phyloP scores from a whole-genome alignment of 129 eudicot genomes.

The Lactuca saligna region DNA sequence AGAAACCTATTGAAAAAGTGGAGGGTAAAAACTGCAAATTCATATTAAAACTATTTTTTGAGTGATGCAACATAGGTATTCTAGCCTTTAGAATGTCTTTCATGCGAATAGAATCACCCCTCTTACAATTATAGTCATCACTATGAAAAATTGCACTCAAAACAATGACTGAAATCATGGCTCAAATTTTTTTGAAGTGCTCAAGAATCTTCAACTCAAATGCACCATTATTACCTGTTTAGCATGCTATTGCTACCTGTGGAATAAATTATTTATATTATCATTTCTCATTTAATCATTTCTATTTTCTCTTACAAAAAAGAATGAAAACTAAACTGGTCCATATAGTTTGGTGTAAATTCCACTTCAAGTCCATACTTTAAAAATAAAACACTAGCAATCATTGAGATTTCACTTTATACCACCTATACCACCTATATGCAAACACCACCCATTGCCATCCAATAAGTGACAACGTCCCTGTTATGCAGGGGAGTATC shows the following conservation, averaged over 20 bases:
- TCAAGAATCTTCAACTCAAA: constrained; percentile 36
- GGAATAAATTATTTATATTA: constrained; percentile 5
- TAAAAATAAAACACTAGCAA: too few species aligned
- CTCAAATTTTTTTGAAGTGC: constrained; percentile 35
- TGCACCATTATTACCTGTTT: constrained; percentile 28
- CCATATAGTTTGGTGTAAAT: neutral
- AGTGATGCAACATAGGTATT: too few species aligned
- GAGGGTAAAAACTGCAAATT: too few species aligned
- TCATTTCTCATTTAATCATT: constrained; percentile 17
- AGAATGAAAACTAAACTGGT: neutral
- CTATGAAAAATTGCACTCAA: constrained; percentile 33
- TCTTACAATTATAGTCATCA: constrained; percentile 22
- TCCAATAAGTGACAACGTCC: too few species aligned
- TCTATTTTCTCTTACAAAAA: neutral
- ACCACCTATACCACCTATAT: too few species aligned
- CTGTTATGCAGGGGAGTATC: too few species aligned
- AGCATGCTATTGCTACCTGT: constrained; percentile 25
- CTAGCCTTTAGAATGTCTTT: too few species aligned
- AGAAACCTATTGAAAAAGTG: too few species aligned
- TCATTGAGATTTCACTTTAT: too few species aligned
- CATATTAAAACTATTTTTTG: too few species aligned
- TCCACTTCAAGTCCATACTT: neutral
- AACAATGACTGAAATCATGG: constrained; percentile 30
- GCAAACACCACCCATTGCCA: too few species aligned
- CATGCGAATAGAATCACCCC: too few species aligned